Evolutionary conservation across 345 rosid genomes (phyloP).

Genomic region (Ceriops zippeliana): DNA sequence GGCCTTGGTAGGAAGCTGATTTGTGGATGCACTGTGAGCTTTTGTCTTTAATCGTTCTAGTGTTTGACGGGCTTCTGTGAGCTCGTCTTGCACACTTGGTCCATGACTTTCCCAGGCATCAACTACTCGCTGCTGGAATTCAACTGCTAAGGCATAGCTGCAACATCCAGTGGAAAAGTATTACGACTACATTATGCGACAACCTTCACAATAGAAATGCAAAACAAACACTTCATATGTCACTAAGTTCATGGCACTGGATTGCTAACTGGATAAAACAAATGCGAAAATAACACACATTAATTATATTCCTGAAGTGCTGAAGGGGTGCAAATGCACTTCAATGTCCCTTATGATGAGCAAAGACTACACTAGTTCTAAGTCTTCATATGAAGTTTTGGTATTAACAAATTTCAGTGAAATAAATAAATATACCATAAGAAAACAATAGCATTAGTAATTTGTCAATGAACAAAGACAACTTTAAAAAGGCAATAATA

Average conservation of each 20-base stretch:
- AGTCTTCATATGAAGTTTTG: not conserved
- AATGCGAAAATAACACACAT: not conserved
- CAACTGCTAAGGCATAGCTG: slow-evolving; percentile 75
- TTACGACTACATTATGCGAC: not conserved
- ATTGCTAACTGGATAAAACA: not conserved
- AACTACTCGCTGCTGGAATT: slow-evolving; percentile 71
- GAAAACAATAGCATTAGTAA: not conserved
- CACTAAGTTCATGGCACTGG: not conserved
- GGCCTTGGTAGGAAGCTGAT: slow-evolving; percentile 36
- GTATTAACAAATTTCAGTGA: not conserved
- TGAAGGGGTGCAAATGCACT: not conserved
- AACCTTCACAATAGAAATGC: not conserved
- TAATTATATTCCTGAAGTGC: not conserved
- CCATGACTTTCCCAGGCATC: slow-evolving; percentile 88
- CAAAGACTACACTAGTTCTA: not conserved
- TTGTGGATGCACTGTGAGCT: slow-evolving; percentile 40
- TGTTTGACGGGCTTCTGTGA: slow-evolving; percentile 49
- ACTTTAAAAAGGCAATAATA: not conserved
- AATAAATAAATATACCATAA: too few relatives aligned
- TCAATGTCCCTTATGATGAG: not conserved
- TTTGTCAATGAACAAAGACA: not conserved
- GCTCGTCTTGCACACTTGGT: slow-evolving; percentile 55
- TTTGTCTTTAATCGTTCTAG: slow-evolving; percentile 62
- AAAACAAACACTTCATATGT: not conserved
- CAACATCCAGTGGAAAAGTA: slow-evolving; percentile 23